Base-by-base conservation (phyloP, 139 green algal genomes). In the Astrephomene gubernaculifera region DNA sequence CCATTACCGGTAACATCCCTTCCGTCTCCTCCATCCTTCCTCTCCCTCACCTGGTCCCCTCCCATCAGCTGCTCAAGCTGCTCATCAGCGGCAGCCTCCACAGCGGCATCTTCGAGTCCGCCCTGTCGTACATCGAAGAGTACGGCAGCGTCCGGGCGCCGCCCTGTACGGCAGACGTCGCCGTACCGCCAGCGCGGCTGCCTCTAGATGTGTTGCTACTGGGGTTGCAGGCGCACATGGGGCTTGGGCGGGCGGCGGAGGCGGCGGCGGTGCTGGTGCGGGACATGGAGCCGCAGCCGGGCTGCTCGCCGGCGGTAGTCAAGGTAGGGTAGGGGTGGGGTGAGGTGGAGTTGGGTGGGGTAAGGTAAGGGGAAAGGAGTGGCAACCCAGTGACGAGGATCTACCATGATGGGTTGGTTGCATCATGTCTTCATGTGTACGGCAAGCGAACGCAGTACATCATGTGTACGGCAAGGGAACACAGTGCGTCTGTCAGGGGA, bases 211-310 rank as follows among this genome's bases (percentile, higher is more conserved):
- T 84, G 63, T 31, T 73, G 43, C 61, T 84, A 25, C 45, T 74
- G 12, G 36, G 78, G 21, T 2, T 84, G 78, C 61, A 33, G 24
- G 78, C 78, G 2, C n/a, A 63, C 39, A 2, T 84, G 78, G 78
- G 78, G 6, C n/a, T 74, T 31, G 78, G 78, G 4, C 43, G 64
- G 29, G 22, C 5, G 31, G 63, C 39, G 38, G 78, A 84, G 41
- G 78, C 78, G n/a, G 78, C 78, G 63, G 63, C 61, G 61, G 35
- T 84, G 78, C 9, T 84, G 61, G 78, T 43, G 19, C 31, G 31
- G 19, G 39, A 74, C 1, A 31, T 84, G 1, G 31, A 67, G 78
- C 78, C 78, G 43, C 78, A 84, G 31, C 22, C 61, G n/a, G 31
- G 10, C 9, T 84, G 78, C 41, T 65, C 63, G 17, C 33, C n/a